Evolutionary conservation across 306 rosid genomes (phyloP), one percentile per base, ranked within the genome.

Genomic region (Rosa persica): DNA sequence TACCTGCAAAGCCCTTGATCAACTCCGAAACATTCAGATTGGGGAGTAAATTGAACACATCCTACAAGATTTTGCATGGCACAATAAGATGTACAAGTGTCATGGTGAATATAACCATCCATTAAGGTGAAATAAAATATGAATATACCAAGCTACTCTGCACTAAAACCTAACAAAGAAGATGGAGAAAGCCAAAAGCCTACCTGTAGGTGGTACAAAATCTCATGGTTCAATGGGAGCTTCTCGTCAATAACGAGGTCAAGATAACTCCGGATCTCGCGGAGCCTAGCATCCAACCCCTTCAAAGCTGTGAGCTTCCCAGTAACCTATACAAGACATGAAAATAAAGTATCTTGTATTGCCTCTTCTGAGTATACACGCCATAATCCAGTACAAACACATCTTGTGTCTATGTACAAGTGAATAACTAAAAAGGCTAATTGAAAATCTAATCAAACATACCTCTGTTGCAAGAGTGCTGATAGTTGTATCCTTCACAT

Each of bases 391-490:
- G 17, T 43, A 43, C 2, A 43, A 4, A 49, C 20, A 3, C 54
- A 49, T 49, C 19, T 0, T 15, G 6, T 49, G 5, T 49, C 16
- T 49, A 16, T 49, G 55, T 11, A 55, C 52, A 9, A 25, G 39
- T 42, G 2, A 38, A 13, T 19, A 48, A 57, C 8, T 17, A 1
- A 19, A 51, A 42, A 70, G 8, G 68, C 30, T 7, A 54, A 38
- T 17, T 47, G 42, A 15, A 19, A 52, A 6, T 12, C 4, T 58
- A 58, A 58, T 38, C n/a, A 39, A 22, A 76, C 61, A 54, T 58
- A 92, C 93, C 92, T 90, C 96, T 30, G 90, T 90, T 12, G 93
- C 96, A 69, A 93, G 96, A 51, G 96, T 90, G 83, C 97, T 93
- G 64, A 90, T 88, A 80, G 97, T 88, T 72, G 90, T 85, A 75